phyloP scores from a whole-genome alignment of 176 grass and related monocot genomes.

The Oryza meridionalis region DNA sequence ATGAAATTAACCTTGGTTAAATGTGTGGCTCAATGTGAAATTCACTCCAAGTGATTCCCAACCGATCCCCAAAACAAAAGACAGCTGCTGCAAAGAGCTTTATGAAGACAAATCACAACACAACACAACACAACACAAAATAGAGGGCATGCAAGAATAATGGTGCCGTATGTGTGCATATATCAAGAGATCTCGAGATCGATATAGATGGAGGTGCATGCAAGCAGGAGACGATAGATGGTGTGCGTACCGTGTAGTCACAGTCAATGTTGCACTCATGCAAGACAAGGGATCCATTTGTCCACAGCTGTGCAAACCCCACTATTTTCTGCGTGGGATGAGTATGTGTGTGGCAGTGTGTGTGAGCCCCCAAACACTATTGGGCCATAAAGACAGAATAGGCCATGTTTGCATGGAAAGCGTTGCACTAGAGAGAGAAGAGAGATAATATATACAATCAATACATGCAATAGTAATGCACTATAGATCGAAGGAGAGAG shows the following conservation, averaged over 20 bases:
- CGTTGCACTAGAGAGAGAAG: conserved; percentile 42
- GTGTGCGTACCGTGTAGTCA: conserved; percentile 50
- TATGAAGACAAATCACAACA: conserved; percentile 31
- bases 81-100: conserved; percentile 17
- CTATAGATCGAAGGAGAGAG: conserved; percentile 42
- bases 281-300: conserved; percentile 89
- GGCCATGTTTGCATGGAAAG: conserved; percentile 59
- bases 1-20: no score
- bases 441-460: conserved; percentile 28
- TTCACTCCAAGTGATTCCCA: no score
- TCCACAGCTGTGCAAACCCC: conserved; percentile 62
- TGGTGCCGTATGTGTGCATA: background rate
- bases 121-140: conserved; percentile 1
- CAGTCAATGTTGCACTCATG: conserved; percentile 74
- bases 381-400: conserved; percentile 70
- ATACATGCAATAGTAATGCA: conserved; percentile 58
- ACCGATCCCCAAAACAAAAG: background rate
- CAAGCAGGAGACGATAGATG: background rate
- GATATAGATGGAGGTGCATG: conserved; percentile 4
- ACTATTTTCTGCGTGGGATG: conserved; percentile 49
- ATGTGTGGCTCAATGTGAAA: no score
- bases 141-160: conserved; percentile 16
- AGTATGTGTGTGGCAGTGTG: conserved; percentile 36
- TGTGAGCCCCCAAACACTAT: conserved; percentile 64
- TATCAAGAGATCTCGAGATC: background rate